Conservation (phyloP, 352 stramenopile species). For the Thalassiosira pacifica region DNA sequence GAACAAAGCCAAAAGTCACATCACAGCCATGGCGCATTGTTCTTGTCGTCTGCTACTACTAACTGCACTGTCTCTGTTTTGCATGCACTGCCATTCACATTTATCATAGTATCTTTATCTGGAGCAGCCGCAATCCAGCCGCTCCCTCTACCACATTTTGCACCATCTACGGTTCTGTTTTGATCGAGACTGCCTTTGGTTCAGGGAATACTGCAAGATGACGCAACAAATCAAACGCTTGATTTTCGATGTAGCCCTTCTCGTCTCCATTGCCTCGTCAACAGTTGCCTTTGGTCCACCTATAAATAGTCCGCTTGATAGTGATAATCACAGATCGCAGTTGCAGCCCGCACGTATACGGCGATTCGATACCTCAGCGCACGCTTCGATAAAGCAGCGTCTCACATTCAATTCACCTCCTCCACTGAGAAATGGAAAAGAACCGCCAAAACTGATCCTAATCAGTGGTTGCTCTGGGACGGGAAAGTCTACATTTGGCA, state of each 20-base stretch:
- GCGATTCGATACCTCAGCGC: constrained; percentile 7
- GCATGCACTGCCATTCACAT: too few relatives aligned
- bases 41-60: too few relatives aligned
- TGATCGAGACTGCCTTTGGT: too few relatives aligned
- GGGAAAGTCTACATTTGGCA: constrained; percentile 70
- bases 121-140: too few relatives aligned
- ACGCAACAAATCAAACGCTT: background rate
- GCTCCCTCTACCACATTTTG: too few relatives aligned
- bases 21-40: too few relatives aligned
- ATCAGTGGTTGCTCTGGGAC: constrained; percentile 66
- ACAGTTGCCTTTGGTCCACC: background rate
- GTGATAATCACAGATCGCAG: background rate
- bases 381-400: constrained; percentile 45
- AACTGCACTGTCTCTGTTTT: too few relatives aligned
- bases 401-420: constrained; percentile 42
- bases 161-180: too few relatives aligned
- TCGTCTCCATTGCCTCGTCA: background rate
- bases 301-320: background rate
- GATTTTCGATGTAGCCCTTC: background rate
- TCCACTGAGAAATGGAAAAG: constrained; percentile 28
- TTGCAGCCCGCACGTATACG: background rate
- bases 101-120: too few relatives aligned
- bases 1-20: too few relatives aligned
- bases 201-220: too few relatives aligned
- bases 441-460: constrained; percentile 66